Evolutionary conservation across 2,329 filamentous ascomycete genomes (phyloP).

Genomic region (Cladobotryum mycophilum): DNA sequence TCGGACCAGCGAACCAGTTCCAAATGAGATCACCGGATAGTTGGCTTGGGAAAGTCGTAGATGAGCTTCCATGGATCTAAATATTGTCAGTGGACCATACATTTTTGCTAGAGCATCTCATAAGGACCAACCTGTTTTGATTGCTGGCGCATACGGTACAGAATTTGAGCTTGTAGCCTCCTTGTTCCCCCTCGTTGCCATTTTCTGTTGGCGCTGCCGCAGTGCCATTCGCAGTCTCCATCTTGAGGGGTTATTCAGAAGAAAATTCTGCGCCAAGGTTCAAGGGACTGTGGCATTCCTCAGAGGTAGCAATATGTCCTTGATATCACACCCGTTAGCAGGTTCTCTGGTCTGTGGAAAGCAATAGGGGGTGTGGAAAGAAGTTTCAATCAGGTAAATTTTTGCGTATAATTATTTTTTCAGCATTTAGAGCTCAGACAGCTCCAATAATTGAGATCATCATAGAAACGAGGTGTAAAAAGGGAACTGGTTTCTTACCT

Average conservation of each 20-base stretch:
- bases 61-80: slow-evolving; percentile 82
- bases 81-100: slow-evolving; percentile 5
- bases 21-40: slow-evolving; percentile 97
- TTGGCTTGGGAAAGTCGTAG: slow-evolving; percentile 77
- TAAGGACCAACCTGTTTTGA: slow-evolving; percentile 70
- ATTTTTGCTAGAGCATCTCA: background rate
- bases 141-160: slow-evolving; percentile 99
- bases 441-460: slow-evolving; percentile 64
- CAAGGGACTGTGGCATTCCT: slow-evolving; percentile 18
- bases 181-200: slow-evolving; percentile 42
- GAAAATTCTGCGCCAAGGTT: slow-evolving; percentile 5
- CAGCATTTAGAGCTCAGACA: slow-evolving; percentile 63
- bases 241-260: slow-evolving; percentile 16
- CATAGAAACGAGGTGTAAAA: slow-evolving; percentile 25
- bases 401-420: slow-evolving; percentile 56
- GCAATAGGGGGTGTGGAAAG: background rate
- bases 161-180: slow-evolving; percentile 85
- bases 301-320: slow-evolving; percentile 4
- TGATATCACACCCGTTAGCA: slow-evolving; percentile 7
- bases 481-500: slow-evolving; percentile 17
- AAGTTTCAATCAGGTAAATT: slow-evolving; percentile 29
- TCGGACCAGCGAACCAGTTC: slow-evolving; percentile 89
- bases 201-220: slow-evolving; percentile 30
- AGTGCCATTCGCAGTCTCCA: slow-evolving; percentile 40
- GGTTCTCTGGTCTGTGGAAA: background rate